Evolutionary conservation across 257 asterid species (phyloP).

Genomic region (Linaria vulgaris): DNA sequence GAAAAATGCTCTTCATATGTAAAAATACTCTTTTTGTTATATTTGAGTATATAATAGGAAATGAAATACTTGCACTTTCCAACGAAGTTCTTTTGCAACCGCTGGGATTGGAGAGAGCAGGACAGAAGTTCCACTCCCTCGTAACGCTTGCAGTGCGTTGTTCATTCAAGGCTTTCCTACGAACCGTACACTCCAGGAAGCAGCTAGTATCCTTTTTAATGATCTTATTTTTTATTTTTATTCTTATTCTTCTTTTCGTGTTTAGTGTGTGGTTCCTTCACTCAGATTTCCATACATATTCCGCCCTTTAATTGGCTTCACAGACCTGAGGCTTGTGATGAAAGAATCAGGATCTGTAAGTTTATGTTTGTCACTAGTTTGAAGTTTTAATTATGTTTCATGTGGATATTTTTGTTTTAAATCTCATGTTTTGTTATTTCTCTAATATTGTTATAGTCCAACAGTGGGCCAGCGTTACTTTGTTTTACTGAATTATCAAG

Average conservation of each 20-base stretch:
- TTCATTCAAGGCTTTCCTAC: too few relatives aligned
- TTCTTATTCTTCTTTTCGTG: constrained; percentile 6
- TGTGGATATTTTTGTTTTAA: not conserved
- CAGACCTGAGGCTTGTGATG: constrained; percentile 75
- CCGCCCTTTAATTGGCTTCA: constrained; percentile 85
- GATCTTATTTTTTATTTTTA: too few relatives aligned
- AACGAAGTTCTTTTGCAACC: too few relatives aligned
- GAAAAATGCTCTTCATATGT: too few relatives aligned
- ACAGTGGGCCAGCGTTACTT: constrained; percentile 68
- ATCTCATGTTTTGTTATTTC: not conserved
- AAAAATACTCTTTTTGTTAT: too few relatives aligned
- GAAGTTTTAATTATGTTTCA: constrained; percentile 6
- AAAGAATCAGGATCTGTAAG: constrained; percentile 77
- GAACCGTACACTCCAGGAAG: too few relatives aligned
- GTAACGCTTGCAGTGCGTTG: too few relatives aligned
- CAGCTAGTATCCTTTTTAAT: too few relatives aligned
- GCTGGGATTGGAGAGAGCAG: too few relatives aligned
- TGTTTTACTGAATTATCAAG: constrained; percentile 80
- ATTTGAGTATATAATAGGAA: too few relatives aligned
- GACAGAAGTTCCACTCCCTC: too few relatives aligned
- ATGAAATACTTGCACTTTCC: too few relatives aligned
- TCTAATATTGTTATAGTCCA: constrained; percentile 45
- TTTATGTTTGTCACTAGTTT: not conserved
- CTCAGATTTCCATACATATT: constrained; percentile 59
- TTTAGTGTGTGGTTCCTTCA: constrained; percentile 47